Percentiles rank a stretch among this genome's conserved stretches.
Evolutionary conservation across 768 basidiomycete species (phyloP).

Genomic region (Suillus ampliporus): DNA sequence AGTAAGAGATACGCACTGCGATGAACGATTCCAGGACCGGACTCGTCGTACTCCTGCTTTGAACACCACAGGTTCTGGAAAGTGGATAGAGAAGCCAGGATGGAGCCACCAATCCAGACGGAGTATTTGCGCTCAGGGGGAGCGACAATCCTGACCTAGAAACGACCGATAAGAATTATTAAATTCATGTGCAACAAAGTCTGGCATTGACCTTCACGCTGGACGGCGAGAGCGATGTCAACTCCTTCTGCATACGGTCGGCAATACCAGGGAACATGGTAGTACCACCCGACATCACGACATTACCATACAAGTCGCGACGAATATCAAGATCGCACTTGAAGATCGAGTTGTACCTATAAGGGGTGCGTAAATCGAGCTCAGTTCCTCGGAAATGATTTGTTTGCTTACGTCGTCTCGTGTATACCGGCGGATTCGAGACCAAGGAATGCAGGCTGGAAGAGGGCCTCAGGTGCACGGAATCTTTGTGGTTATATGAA

Average conservation of each 20-base stretch:
- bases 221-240: slow-evolving; percentile 76
- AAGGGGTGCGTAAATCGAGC: slow-evolving; percentile 12
- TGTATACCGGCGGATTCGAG: slow-evolving; percentile 88
- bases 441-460: slow-evolving; percentile 63
- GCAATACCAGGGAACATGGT: slow-evolving; percentile 98
- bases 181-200: background rate
- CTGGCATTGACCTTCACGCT: slow-evolving; percentile 75
- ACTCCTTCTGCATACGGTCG: slow-evolving; percentile 95
- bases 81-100: slow-evolving; percentile 87
- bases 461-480: slow-evolving; percentile 60
- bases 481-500: slow-evolving; percentile 42
- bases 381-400: background rate
- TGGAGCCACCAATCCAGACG: slow-evolving; percentile 92
- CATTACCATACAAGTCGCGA: slow-evolving; percentile 41
- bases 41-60: slow-evolving; percentile 92
- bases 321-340: slow-evolving; percentile 75
- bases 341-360: slow-evolving; percentile 61
- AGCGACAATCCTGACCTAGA: slow-evolving; percentile 86
- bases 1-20: slow-evolving; percentile 58
- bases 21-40: slow-evolving; percentile 79
- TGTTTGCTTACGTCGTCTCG: slow-evolving; percentile 57
- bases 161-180: slow-evolving; percentile 9
- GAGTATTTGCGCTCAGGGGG: slow-evolving; percentile 96
- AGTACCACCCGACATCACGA: slow-evolving; percentile 75
- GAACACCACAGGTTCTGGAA: slow-evolving; percentile 98